Evolutionary conservation across 2,329 filamentous ascomycete genomes (phyloP).

Genomic region (Bipolaris victoriae): DNA sequence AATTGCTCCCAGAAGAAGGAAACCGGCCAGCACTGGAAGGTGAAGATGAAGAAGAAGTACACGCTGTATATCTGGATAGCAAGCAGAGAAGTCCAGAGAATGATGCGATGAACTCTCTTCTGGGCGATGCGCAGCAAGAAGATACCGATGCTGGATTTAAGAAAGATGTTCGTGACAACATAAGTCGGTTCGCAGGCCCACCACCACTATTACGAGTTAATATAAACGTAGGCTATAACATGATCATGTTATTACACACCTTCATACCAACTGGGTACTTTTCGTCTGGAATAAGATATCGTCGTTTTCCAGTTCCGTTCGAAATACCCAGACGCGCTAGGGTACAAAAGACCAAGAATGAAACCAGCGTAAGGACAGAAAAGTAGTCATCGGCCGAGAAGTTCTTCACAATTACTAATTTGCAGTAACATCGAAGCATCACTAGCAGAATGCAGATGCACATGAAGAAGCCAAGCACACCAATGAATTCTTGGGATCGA

Average conservation of each 20-base stretch:
- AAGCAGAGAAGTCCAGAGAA: constrained; percentile 19
- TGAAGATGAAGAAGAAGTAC: constrained; percentile 23
- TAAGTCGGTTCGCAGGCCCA: constrained; percentile 26
- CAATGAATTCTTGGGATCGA: constrained; percentile 23
- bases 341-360: constrained; percentile 23
- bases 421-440: constrained; percentile 25
- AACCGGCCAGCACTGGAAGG: constrained; percentile 23
- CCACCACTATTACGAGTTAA: constrained; percentile 20
- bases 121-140: constrained; percentile 23
- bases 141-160: constrained; percentile 23
- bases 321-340: constrained; percentile 17
- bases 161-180: constrained; percentile 14
- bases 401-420: constrained; percentile 24
- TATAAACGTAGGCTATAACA: background rate
- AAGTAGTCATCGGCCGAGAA: constrained; percentile 26
- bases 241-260: constrained; percentile 7
- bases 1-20: constrained; percentile 24
- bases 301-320: constrained; percentile 24
- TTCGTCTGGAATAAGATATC: constrained; percentile 22
- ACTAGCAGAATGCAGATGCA: constrained; percentile 20
- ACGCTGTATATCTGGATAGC: constrained; percentile 18
- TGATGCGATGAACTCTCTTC: constrained; percentile 16
- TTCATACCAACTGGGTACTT: constrained; percentile 23
- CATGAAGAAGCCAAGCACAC: constrained; percentile 26
- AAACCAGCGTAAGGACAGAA: constrained; percentile 23